A percentile compares a stretch with the other conserved stretches of the same genome.
phyloP scores from a whole-genome alignment of 2,329 filamentous ascomycete genomes.

The Fusarium coffeatum region DNA sequence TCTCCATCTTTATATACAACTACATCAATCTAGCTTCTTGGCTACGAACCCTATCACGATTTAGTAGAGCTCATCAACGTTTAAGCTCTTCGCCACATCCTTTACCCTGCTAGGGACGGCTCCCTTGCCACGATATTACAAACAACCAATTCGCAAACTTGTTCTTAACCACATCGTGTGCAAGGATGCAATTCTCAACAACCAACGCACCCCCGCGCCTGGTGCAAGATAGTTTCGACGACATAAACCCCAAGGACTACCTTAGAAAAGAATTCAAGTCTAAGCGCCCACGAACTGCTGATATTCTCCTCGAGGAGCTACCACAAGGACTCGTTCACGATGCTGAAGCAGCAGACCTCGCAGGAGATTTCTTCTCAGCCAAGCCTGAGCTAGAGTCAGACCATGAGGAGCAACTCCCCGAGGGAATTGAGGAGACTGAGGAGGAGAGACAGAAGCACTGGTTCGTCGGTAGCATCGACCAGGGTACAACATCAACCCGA shows the following conservation, averaged over 20 bases:
- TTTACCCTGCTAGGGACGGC: conserved; percentile 41
- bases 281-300: conserved; percentile 42
- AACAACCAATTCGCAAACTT: conserved; percentile 16
- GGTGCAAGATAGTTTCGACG: conserved; percentile 24
- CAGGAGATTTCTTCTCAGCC: conserved; percentile 42
- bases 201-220: conserved; percentile 12
- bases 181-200: conserved; percentile 45
- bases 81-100: conserved; percentile 11
- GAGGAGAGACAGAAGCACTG: conserved; percentile 57
- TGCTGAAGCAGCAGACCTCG: conserved; percentile 32
- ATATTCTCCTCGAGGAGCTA: conserved; percentile 41
- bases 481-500: conserved; percentile 88
- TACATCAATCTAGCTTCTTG: conserved; percentile 7
- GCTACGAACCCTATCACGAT: conserved; percentile 8
- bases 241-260: conserved; percentile 11
- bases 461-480: conserved; percentile 90
- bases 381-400: conserved; percentile 45
- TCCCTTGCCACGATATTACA: conserved; percentile 44
- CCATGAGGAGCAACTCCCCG: conserved; percentile 43
- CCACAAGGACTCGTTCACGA: conserved; percentile 47
- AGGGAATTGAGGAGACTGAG: conserved; percentile 49
- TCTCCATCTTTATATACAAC: conserved; percentile 6
- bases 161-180: conserved; percentile 33
- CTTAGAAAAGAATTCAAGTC: conserved; percentile 15
- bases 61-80: conserved; percentile 6